Base-by-base conservation (phyloP, 2,329 filamentous ascomycete genomes). In the Botryotinia narcissicola region DNA sequence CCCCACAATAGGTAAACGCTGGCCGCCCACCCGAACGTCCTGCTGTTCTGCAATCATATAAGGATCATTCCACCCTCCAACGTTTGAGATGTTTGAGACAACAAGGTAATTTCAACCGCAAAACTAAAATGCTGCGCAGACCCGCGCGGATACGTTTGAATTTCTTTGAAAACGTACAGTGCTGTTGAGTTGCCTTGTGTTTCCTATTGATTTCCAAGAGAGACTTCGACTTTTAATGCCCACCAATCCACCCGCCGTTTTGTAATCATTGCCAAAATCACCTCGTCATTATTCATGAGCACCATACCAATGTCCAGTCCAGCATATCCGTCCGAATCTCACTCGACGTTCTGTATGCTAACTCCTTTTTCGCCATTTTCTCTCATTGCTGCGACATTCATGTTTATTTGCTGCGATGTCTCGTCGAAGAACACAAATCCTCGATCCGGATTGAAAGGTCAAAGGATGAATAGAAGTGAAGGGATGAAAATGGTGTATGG, bases 241-340 rank as follows among this genome's bases (percentile, higher is more conserved):
- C 16, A 37, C 32, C 32, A 9, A 10, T 32, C 29, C 32, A 51
- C 32, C 10, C 12, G 12, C 10, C 20, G 25, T 66, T 14, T 37
- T 10, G 18, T 51, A 44, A 66, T 37, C 7, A 66, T 51, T 48
- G 7, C 63, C n/a, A 37, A 37, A 16, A 37, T 14, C 12, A 8
- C 20, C 22, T 29, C 20, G 25, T 48, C 20, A 2, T 35, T 37
- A 25, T 48, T 18, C 44, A 22, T 48, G 20, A 48, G 42, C 22
- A 66, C 29, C 63, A 48, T 32, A n/a, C 16, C n/a, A 35, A 63
- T 22, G 12, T 14, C 42, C 3, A 54, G 29, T 40, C 59, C 14
- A 22, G 46, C 61, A 42, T 64, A 71, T 42, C 69, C 69, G 7
- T 71, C 70, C 8, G n/a, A 51, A 40, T 35, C 29, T 7, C 46